A percentile compares a stretch with the other conserved stretches of the same genome.
Evolutionary conservation across 164 flowering plant genomes (phyloP).

Genomic region (Aristolochia fimbriata): DNA sequence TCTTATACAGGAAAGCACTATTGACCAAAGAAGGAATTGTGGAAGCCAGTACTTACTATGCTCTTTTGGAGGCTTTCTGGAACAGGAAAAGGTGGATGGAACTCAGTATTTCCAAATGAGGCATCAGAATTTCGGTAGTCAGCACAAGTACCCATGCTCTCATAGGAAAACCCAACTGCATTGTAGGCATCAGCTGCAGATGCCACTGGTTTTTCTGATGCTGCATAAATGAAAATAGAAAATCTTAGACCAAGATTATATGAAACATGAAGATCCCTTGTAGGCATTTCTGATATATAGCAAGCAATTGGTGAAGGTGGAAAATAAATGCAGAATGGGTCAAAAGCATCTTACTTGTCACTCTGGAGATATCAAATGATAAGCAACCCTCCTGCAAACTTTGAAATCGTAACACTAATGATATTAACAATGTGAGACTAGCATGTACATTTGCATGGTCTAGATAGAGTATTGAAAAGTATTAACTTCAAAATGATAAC

Average conservation of each 20-base stretch:
- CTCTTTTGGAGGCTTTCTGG: slow-evolving; percentile 58
- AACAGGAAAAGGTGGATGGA: slow-evolving; percentile 70
- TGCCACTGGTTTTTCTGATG: slow-evolving; percentile 23
- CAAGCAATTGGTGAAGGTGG: slow-evolving; percentile 5
- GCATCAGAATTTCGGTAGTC: slow-evolving; percentile 27
- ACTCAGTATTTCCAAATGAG: slow-evolving; percentile 27
- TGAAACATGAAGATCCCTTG: background rate
- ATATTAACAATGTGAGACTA: background rate
- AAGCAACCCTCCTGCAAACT: slow-evolving; percentile 52
- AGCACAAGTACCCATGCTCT: slow-evolving; percentile 30
- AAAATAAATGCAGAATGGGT: slow-evolving; percentile 6
- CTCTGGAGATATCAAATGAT: slow-evolving; percentile 33
- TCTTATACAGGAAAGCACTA: background rate
- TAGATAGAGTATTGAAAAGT: no score
- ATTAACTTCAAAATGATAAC: no score
- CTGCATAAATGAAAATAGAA: slow-evolving; percentile 23
- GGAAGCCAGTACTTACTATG: slow-evolving; percentile 50
- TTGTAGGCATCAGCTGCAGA: slow-evolving; percentile 23
- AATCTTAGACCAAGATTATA: slow-evolving; percentile 6
- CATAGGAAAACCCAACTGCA: slow-evolving; percentile 75
- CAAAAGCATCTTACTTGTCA: slow-evolving; percentile 49
- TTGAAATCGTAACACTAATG: slow-evolving; percentile 22
- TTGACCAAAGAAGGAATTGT: background rate
- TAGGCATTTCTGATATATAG: background rate
- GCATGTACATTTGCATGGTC: no score